Evolutionary conservation across 1,284 basidiomycete genomes (phyloP).

Genomic region (Flammula alnicola): DNA sequence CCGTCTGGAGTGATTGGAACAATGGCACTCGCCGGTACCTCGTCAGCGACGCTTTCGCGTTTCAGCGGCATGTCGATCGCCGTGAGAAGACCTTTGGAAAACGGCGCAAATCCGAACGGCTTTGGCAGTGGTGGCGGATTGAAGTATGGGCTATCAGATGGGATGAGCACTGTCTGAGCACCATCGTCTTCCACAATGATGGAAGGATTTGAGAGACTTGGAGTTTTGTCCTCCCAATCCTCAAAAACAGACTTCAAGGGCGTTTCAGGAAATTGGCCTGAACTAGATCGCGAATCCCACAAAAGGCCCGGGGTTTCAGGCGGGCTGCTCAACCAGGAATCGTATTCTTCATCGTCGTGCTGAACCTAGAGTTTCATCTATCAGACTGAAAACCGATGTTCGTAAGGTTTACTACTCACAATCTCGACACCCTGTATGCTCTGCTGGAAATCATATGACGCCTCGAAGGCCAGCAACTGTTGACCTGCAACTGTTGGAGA

Average conservation of each 20-base stretch:
- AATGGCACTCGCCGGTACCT: conserved; percentile 6
- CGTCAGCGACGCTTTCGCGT: conserved; percentile 1
- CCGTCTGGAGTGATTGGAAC: background rate
- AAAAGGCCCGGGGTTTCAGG: conserved; percentile 16
- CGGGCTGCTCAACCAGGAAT: conserved; percentile 8
- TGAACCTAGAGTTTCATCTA: conserved; percentile 11
- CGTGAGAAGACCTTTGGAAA: conserved; percentile 16
- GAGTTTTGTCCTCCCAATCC: conserved; percentile 33
- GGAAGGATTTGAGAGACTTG: conserved; percentile 14
- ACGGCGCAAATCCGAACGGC: conserved; percentile 27
- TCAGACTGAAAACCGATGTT: background rate
- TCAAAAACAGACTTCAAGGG: conserved; percentile 31
- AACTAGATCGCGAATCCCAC: conserved; percentile 18
- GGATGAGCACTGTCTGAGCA: conserved; percentile 36
- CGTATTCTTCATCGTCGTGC: conserved; percentile 9
- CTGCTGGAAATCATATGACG: conserved; percentile 12
- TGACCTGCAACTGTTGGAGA: conserved; percentile 19
- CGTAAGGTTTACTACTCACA: conserved; percentile 12
- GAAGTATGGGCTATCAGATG: conserved; percentile 37
- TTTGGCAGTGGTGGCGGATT: conserved; percentile 26
- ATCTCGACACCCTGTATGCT: conserved; percentile 15
- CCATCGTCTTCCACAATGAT: conserved; percentile 33
- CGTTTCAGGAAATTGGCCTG: conserved; percentile 12
- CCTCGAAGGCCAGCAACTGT: conserved; percentile 16
- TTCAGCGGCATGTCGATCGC: conserved; percentile 8